A percentile compares a stretch with the other conserved stretches of the same genome.
Evolutionary conservation across 2,329 filamentous ascomycete species (phyloP).

Genomic region (Claviceps lovelessii): DNA sequence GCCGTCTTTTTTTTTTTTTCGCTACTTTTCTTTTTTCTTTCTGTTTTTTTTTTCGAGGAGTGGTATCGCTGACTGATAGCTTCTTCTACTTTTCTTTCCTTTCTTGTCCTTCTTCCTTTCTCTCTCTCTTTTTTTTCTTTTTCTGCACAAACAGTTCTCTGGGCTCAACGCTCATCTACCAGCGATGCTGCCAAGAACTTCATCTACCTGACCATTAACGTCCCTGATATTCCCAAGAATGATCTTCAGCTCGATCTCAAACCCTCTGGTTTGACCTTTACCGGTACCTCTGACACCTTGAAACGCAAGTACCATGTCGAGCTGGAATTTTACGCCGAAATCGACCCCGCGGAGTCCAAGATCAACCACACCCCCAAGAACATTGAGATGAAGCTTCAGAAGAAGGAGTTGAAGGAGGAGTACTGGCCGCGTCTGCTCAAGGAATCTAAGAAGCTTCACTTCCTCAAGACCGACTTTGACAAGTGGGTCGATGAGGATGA

Average conservation of each 20-base stretch:
- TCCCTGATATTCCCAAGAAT: constrained; percentile 64
- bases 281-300: constrained; percentile 66
- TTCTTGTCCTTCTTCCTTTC: no score
- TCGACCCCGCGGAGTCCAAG: constrained; percentile 73
- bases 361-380: constrained; percentile 79
- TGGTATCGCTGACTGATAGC: neutral
- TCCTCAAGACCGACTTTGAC: constrained; percentile 97
- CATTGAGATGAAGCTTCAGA: constrained; percentile 79
- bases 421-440: constrained; percentile 95
- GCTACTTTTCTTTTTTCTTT: neutral
- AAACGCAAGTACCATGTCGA: constrained; percentile 78
- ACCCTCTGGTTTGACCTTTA: constrained; percentile 63
- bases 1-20: no score
- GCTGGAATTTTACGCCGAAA: constrained; percentile 79
- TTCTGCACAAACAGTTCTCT: constrained; percentile 53
- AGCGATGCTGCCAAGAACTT: constrained; percentile 78
- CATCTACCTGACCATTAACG: constrained; percentile 83
- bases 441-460: constrained; percentile 79
- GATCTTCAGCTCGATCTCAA: constrained; percentile 74
- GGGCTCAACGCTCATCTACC: constrained; percentile 88
- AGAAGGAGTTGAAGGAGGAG: constrained; percentile 90
- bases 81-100: neutral
- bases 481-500: constrained; percentile 99
- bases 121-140: neutral
- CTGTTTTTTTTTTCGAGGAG: no score